Evolutionary conservation across 2,329 filamentous ascomycete species (phyloP).

Genomic region (Nannizziopsis arthrosporioides): DNA sequence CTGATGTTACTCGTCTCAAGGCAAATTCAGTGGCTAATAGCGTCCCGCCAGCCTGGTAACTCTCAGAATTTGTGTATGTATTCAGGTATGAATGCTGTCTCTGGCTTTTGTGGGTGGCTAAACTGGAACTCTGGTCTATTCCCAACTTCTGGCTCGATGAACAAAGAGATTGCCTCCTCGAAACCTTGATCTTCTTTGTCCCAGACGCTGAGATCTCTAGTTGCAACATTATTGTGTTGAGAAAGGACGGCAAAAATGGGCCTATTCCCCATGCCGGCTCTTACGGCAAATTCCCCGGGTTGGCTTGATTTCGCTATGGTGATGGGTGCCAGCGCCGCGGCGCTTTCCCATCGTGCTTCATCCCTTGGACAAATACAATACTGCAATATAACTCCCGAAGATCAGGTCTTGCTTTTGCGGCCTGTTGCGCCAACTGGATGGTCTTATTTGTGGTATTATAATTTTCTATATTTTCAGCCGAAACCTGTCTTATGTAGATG

Average conservation of each 20-base stretch:
- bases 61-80: neutral
- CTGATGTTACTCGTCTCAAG: neutral
- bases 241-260: conserved; percentile 1
- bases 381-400: neutral
- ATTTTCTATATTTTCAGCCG: no score
- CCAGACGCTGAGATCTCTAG: neutral
- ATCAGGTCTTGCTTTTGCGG: neutral
- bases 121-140: neutral
- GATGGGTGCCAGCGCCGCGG: conserved; percentile 7
- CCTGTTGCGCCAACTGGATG: neutral
- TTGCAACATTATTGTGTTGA: neutral
- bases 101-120: conserved; percentile 7
- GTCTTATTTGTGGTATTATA: no score
- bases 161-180: conserved; percentile 9
- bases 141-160: neutral
- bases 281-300: neutral
- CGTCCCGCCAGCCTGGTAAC: conserved; percentile 8
- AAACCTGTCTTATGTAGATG: neutral
- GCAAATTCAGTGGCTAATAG: neutral
- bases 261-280: neutral
- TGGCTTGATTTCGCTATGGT: conserved; percentile 3
- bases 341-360: neutral
- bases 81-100: conserved; percentile 1
- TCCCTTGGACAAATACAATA: no score
- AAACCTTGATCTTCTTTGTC: conserved; percentile 8